A percentile compares a stretch with the other conserved stretches of the same genome.
These are phyloP conservation scores for Jaenimonas drosophilae DNA, from an alignment of 208 protist species.

Conservation along the genomic window DNA sequence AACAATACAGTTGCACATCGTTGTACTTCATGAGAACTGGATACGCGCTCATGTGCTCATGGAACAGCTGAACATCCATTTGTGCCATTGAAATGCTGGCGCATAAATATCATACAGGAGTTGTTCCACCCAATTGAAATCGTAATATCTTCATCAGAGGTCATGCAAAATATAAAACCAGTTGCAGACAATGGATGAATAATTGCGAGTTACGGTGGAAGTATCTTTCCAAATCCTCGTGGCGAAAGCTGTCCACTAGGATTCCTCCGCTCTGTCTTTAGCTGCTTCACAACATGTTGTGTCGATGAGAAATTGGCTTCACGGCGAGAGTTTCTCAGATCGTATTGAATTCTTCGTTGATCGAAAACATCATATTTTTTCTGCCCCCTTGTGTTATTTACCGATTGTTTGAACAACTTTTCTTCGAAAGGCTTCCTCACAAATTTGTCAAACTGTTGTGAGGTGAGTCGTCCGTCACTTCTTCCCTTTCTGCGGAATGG, in stretches of 20 bases:
- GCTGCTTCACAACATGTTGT: too few species aligned
- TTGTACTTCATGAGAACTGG: too few species aligned
- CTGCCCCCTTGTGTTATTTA: not conserved
- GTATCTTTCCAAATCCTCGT: not conserved
- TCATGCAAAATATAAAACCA: not conserved
- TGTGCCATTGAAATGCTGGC: not conserved
- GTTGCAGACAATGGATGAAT: too few species aligned
- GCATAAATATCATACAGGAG: not conserved
- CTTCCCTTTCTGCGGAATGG: too few species aligned
- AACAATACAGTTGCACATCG: too few species aligned
- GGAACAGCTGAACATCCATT: not conserved
- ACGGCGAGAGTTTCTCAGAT: too few species aligned
- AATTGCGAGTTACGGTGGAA: not conserved
- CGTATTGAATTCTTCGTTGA: too few species aligned
- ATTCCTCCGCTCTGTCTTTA: too few species aligned
- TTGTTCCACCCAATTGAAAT: not conserved
- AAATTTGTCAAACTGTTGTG: conserved; percentile 1
- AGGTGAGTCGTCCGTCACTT: not conserved
- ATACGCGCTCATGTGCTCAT: too few species aligned
- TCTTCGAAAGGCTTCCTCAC: conserved; percentile 1
- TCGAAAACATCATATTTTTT: not conserved
- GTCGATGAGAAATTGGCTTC: too few species aligned
- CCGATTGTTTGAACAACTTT: not conserved
- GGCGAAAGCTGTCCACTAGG: too few species aligned
- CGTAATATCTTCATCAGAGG: not conserved